Conservation (phyloP, 345 rosid genomes). For the Linum tenue region DNA sequence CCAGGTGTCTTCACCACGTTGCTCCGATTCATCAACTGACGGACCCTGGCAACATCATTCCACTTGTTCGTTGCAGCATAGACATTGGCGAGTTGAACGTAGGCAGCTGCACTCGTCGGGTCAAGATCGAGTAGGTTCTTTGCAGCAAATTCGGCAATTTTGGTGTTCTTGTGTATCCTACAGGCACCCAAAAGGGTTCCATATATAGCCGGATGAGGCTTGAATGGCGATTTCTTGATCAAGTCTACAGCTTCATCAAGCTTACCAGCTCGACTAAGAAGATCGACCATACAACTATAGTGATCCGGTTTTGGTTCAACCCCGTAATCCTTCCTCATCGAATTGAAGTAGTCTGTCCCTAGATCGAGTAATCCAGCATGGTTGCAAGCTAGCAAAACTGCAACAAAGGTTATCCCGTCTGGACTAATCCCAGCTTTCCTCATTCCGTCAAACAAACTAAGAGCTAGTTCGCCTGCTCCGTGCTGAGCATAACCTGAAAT, state of each 20-base stretch:
- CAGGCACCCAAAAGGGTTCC: conserved; percentile 73
- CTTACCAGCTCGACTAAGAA: conserved; percentile 65
- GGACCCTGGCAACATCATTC: conserved; percentile 52
- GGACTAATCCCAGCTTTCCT: conserved; percentile 32
- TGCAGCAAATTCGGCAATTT: conserved; percentile 56
- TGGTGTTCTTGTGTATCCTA: conserved; percentile 55
- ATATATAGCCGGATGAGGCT: conserved; percentile 45
- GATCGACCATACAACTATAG: conserved; percentile 63
- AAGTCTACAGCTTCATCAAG: conserved; percentile 43
- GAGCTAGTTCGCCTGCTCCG: conserved; percentile 41
- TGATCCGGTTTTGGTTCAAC: conserved; percentile 52
- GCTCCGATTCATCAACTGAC: conserved; percentile 42
- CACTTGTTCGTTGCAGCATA: conserved; percentile 48
- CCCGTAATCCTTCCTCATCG: conserved; percentile 41
- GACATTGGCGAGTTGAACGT: conserved; percentile 59
- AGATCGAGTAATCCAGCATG: conserved; percentile 49
- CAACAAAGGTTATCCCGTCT: conserved; percentile 68
- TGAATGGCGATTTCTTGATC: conserved; percentile 48
- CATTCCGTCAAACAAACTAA: conserved; percentile 47
- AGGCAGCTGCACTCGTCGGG: conserved; percentile 49
- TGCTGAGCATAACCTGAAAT: conserved; percentile 61
- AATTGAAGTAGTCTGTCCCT: conserved; percentile 40
- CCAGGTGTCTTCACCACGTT: conserved; percentile 57
- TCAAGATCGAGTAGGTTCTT: conserved; percentile 41
- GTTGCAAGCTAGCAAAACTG: conserved; percentile 53